These are phyloP conservation scores for Cladobotryum mycophilum DNA, from an alignment of 2,329 filamentous ascomycete genomes.

Conservation along the genomic window DNA sequence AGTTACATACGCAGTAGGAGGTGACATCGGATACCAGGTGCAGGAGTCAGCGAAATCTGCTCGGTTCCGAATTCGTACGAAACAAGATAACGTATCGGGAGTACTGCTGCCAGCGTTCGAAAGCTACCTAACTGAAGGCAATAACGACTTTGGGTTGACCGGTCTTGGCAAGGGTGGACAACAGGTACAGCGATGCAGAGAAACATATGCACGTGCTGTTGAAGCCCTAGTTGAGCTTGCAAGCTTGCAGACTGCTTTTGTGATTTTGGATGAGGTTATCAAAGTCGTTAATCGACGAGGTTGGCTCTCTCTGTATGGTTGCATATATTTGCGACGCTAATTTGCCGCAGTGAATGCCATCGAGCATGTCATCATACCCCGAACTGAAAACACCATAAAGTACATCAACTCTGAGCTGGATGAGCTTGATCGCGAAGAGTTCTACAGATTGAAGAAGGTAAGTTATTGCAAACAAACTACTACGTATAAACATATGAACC, in stretches of 20 bases:
- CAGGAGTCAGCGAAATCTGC: slow-evolving; percentile 93
- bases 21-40: slow-evolving; percentile 93
- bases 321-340: slow-evolving; percentile 15
- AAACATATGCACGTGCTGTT: slow-evolving; percentile 92
- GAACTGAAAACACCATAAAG: slow-evolving; percentile 99
- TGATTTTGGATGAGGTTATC: slow-evolving; percentile 97
- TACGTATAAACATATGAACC: background rate
- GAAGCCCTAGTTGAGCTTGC: slow-evolving; percentile 94
- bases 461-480: background rate
- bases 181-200: slow-evolving; percentile 88
- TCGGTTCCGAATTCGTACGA: slow-evolving; percentile 85
- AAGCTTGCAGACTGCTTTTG: slow-evolving; percentile 93
- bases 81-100: slow-evolving; percentile 97
- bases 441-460: slow-evolving; percentile 90
- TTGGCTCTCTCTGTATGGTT: slow-evolving; percentile 32
- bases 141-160: slow-evolving; percentile 93
- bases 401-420: slow-evolving; percentile 99
- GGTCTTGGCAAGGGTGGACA: slow-evolving; percentile 95
- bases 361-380: slow-evolving; percentile 92
- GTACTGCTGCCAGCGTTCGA: slow-evolving; percentile 92
- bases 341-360: slow-evolving; percentile 74
- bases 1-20: slow-evolving; percentile 93
- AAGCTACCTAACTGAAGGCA: slow-evolving; percentile 79
- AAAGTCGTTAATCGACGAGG: slow-evolving; percentile 97
- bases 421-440: slow-evolving; percentile 95